These are phyloP conservation scores for Vitis hybrid DNA, from an alignment of 177 flowering plant species.

Conservation along the genomic window DNA sequence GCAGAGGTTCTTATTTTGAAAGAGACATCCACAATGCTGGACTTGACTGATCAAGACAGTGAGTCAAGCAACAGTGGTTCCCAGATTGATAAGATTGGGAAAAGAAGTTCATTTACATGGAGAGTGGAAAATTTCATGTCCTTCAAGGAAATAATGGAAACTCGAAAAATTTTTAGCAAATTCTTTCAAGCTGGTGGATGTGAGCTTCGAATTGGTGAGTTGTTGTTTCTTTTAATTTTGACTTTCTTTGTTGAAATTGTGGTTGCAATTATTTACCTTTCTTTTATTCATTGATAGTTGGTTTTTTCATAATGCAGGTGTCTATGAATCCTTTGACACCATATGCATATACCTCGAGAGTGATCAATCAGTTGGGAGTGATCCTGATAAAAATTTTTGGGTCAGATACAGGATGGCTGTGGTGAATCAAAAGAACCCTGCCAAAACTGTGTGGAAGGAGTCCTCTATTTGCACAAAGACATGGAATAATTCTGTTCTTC, in stretches of 20 bases:
- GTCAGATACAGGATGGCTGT: constrained; percentile 94
- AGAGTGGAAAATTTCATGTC: constrained; percentile 94
- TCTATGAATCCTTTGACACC: constrained; percentile 96
- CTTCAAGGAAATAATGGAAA: constrained; percentile 97
- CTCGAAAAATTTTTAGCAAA: constrained; percentile 93
- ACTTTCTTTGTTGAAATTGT: not conserved
- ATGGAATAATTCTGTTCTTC: constrained; percentile 99
- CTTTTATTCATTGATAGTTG: constrained; percentile 9
- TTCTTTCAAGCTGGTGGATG: constrained; percentile 98
- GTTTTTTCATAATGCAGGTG: constrained; percentile 57
- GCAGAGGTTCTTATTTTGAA: constrained; percentile 98
- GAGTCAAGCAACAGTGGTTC: constrained; percentile 36
- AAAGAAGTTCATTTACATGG: constrained; percentile 86
- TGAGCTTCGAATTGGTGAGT: constrained; percentile 97
- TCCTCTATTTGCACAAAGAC: constrained; percentile 98
- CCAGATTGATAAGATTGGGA: constrained; percentile 42
- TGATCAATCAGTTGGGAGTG: constrained; percentile 88
- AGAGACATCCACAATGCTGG: constrained; percentile 76
- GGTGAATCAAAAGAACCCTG: constrained; percentile 84
- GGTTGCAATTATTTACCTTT: constrained; percentile 4
- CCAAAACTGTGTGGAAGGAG: constrained; percentile 95
- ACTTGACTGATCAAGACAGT: constrained; percentile 48
- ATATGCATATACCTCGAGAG: constrained; percentile 96
- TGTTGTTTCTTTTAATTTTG: constrained; percentile 5
- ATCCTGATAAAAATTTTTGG: constrained; percentile 96